These are phyloP conservation scores for Caloboletus inedulis DNA, from an alignment of 1,284 basidiomycete species.

Conservation along the genomic window DNA sequence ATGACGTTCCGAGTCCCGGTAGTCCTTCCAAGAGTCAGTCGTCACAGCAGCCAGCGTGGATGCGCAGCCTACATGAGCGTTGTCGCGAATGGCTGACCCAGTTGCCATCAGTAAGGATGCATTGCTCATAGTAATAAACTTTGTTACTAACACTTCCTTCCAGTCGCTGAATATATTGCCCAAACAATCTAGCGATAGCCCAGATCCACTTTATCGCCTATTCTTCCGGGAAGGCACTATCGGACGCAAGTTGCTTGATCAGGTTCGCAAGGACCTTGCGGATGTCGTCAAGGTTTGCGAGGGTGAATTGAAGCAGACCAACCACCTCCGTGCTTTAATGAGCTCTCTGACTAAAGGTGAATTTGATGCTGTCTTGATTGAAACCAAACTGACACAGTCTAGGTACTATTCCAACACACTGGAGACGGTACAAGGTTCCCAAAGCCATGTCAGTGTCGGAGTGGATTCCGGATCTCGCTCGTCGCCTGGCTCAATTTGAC, in stretches of 20 bases:
- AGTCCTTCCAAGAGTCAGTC: conserved; percentile 58
- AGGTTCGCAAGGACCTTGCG: conserved; percentile 76
- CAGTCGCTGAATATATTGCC: conserved; percentile 63
- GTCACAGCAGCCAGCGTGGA: conserved; percentile 86
- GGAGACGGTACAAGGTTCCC: conserved; percentile 86
- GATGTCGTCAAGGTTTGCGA: conserved; percentile 84
- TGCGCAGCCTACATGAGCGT: conserved; percentile 77
- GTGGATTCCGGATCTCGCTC: conserved; percentile 81
- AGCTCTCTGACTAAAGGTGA: conserved; percentile 84
- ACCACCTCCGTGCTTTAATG: conserved; percentile 85
- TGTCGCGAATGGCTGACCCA: conserved; percentile 80
- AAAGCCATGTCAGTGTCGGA: conserved; percentile 77
- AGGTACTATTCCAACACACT: conserved; percentile 86
- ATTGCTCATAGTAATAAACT: background rate
- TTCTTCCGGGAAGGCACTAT: conserved; percentile 87
- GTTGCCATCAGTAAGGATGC: conserved; percentile 66
- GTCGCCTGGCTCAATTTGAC: conserved; percentile 78
- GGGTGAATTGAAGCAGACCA: conserved; percentile 90
- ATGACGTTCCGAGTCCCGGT: conserved; percentile 50
- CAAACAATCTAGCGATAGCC: conserved; percentile 64
- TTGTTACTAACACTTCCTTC: conserved; percentile 3
- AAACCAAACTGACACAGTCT: conserved; percentile 10
- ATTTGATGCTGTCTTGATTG: conserved; percentile 8
- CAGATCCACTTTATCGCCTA: conserved; percentile 83
- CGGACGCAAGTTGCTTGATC: conserved; percentile 70